Evolutionary conservation across 371 early-diverging fungal genomes (phyloP).

Genomic region (Apophysomyces elegans): DNA sequence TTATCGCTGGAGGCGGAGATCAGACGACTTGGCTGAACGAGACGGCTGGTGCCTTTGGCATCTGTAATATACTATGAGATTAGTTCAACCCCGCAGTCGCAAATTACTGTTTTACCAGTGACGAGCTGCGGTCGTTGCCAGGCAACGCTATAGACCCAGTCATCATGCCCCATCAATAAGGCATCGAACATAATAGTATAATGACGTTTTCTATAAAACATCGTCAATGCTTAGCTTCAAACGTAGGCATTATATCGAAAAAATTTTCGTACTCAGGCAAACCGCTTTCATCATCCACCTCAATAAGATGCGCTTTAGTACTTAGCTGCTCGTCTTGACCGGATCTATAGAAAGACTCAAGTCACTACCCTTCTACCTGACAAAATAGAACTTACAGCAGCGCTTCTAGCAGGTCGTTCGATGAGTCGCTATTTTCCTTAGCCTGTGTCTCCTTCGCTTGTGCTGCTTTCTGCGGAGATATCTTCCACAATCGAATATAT

Average conservation of each 20-base stretch:
- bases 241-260: neutral
- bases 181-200: conserved; percentile 84
- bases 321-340: conserved; percentile 67
- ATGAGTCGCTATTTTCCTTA: conserved; percentile 27
- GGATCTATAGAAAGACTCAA: conserved; percentile 27
- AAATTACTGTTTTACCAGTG: conserved; percentile 18
- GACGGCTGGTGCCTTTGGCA: conserved; percentile 23
- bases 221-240: conserved; percentile 13
- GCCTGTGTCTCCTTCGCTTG: neutral
- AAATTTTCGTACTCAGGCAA: conserved; percentile 6
- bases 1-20: conserved; percentile 93
- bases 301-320: conserved; percentile 79
- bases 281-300: conserved; percentile 36
- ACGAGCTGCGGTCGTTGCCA: conserved; percentile 67
- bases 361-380: no score
- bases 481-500: conserved; percentile 91
- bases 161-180: conserved; percentile 94
- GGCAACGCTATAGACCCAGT: conserved; percentile 89
- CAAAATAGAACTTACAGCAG: conserved; percentile 33
- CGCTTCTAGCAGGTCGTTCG: conserved; percentile 57
- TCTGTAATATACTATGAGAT: neutral
- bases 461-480: conserved; percentile 47
- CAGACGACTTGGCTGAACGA: conserved; percentile 72
- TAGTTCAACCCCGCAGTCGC: neutral
- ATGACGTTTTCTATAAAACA: conserved; percentile 28